Conservation (phyloP, 2,329 filamentous ascomycete species). For the Teratosphaeria gauchensis region DNA sequence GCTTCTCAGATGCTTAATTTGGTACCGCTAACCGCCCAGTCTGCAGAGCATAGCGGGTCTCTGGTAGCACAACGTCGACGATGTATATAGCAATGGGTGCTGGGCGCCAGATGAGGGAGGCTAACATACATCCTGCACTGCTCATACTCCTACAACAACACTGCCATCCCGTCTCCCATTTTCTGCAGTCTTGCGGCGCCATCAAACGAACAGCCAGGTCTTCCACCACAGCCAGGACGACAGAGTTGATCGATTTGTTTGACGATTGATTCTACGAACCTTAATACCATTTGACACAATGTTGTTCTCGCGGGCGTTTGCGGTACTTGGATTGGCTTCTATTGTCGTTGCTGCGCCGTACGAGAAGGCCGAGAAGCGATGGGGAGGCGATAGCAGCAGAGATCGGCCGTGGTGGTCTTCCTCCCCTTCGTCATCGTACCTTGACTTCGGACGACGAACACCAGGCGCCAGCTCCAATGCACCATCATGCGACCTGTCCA, state of each 20-base stretch:
- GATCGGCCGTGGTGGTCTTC: constrained; percentile 6
- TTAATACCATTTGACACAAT: constrained; percentile 10
- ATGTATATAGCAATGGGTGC: constrained; percentile 20
- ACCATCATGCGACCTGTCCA: constrained; percentile 12
- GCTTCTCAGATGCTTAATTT: neutral
- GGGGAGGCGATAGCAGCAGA: neutral
- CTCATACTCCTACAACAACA: constrained; percentile 1
- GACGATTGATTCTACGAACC: neutral
- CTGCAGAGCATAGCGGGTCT: neutral
- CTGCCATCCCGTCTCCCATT: neutral
- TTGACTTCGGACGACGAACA: constrained; percentile 12
- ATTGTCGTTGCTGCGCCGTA: constrained; percentile 12
- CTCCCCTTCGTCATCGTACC: constrained; percentile 6
- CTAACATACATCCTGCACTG: neutral
- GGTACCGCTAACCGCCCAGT: constrained; percentile 3
- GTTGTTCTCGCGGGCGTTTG: constrained; percentile 15
- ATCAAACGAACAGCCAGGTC: neutral
- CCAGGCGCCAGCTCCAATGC: constrained; percentile 5
- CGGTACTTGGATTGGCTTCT: constrained; percentile 12
- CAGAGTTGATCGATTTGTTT: neutral
- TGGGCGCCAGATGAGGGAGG: neutral
- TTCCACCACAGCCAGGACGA: neutral
- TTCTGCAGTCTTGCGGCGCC: neutral
- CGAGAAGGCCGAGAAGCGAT: constrained; percentile 14
- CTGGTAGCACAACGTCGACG: constrained; percentile 15